Evolutionary conservation across 805 yeast species (phyloP).

Genomic region (Scheffersomyces ergatensis): DNA sequence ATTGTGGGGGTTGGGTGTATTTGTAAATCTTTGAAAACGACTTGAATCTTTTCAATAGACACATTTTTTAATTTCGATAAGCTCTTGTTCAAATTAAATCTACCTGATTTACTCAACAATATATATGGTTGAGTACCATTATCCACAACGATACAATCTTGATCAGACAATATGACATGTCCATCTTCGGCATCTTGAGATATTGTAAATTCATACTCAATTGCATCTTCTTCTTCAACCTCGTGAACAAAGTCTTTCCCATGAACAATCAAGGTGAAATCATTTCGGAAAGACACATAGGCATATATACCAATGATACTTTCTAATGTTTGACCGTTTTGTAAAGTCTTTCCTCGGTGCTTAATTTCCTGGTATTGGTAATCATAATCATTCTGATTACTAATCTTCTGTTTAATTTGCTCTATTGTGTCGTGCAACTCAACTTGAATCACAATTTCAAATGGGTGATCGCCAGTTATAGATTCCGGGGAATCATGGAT

Average conservation of each 20-base stretch:
- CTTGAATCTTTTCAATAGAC: not conserved
- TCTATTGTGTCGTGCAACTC: constrained; percentile 20
- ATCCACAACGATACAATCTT: constrained; percentile 43
- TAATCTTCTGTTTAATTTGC: constrained; percentile 21
- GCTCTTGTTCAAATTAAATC: constrained; percentile 20
- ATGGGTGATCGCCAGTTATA: no score
- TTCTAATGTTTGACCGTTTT: no score
- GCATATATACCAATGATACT: no score
- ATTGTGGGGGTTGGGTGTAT: no score
- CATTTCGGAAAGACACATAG: no score
- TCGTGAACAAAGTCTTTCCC: no score
- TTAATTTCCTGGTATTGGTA: constrained; percentile 5
- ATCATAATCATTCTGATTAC: constrained; percentile 15
- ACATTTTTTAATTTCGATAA: constrained; percentile 2
- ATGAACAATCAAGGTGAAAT: no score
- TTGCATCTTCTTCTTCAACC: not conserved
- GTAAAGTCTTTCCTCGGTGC: constrained; percentile 7
- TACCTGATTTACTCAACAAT: constrained; percentile 35
- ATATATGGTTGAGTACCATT: constrained; percentile 34
- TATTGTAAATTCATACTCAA: constrained; percentile 22
- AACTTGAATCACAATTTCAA: no score
- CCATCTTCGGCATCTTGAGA: constrained; percentile 10
- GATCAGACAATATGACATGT: constrained; percentile 25
- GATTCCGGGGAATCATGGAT: not conserved
- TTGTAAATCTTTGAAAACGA: no score